Percentiles rank a stretch among this genome's conserved stretches.
Evolutionary conservation across 768 basidiomycete species (phyloP).

Genomic region (Mrakia frigida): DNA sequence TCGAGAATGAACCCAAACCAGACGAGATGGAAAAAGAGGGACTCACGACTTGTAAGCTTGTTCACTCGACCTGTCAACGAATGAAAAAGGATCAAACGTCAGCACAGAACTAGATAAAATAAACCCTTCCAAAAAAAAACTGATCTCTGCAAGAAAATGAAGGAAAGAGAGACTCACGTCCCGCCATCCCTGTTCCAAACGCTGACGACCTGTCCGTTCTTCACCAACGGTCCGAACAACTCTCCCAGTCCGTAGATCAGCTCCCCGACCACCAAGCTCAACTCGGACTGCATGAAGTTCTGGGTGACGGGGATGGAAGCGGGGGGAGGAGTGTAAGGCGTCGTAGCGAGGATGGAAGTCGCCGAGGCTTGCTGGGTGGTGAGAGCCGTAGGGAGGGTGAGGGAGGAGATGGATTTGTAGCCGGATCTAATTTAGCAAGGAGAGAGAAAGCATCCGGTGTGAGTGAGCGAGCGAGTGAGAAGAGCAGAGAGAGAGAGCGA

Average conservation of each 20-base stretch:
- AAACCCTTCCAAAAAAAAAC: too few relatives aligned
- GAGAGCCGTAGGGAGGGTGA: constrained; percentile 16
- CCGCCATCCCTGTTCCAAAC: constrained; percentile 74
- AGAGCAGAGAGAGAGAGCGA: too few relatives aligned
- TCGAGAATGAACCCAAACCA: too few relatives aligned
- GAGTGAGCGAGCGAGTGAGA: background rate
- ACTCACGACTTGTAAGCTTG: background rate
- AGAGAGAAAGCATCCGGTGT: too few relatives aligned
- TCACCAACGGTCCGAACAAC: constrained; percentile 67
- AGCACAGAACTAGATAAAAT: background rate
- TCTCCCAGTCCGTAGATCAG: constrained; percentile 70
- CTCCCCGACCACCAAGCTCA: constrained; percentile 64
- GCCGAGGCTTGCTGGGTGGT: constrained; percentile 5
- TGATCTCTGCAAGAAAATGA: background rate
- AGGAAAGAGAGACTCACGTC: constrained; percentile 44
- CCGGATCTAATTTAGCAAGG: background rate
- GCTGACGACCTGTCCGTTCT: constrained; percentile 59
- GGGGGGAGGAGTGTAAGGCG: constrained; percentile 51
- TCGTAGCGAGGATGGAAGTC: constrained; percentile 38
- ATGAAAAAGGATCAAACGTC: background rate
- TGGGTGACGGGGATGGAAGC: constrained; percentile 44
- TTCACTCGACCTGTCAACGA: background rate
- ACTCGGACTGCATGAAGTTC: constrained; percentile 46
- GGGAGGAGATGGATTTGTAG: constrained; percentile 13
- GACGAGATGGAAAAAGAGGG: background rate